These are phyloP conservation scores for Conticribra guillardii DNA, from an alignment of 108 stramenopile species.

Conservation along the genomic window DNA sequence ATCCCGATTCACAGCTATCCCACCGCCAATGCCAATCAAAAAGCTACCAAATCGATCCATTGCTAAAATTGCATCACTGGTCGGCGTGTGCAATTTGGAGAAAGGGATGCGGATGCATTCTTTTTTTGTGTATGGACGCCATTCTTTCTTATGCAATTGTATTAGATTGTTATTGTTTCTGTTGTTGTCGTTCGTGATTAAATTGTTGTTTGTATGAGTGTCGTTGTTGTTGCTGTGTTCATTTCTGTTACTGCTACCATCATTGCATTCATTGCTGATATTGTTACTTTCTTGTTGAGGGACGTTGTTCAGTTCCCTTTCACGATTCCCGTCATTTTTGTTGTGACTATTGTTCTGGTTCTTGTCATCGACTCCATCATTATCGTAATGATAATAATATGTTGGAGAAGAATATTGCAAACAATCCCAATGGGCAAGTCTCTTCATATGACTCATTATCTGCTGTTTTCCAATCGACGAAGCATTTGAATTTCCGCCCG, in stretches of 20 bases:
- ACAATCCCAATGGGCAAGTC: constrained; percentile 10
- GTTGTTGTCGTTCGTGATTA: background rate
- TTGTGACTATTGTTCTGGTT: too few relatives aligned
- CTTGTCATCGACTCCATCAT: background rate
- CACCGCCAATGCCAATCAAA: constrained; percentile 41
- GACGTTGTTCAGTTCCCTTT: too few relatives aligned
- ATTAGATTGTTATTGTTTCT: background rate
- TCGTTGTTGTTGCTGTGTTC: too few relatives aligned
- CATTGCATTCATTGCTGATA: too few relatives aligned
- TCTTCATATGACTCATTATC: constrained; percentile 1
- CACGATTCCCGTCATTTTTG: too few relatives aligned
- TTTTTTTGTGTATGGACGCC: constrained; percentile 36
- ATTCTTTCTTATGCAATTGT: constrained; percentile 20
- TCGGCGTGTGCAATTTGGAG: constrained; percentile 37
- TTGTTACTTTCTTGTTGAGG: too few relatives aligned
- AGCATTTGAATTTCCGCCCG: background rate
- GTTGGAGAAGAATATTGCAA: constrained; percentile 23
- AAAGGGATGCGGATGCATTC: constrained; percentile 25
- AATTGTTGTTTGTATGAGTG: too few relatives aligned
- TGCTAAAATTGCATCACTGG: constrained; percentile 42
- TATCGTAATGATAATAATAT: constrained; percentile 2
- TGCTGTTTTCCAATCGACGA: background rate
- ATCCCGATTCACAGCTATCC: background rate
- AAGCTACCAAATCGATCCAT: constrained; percentile 40
- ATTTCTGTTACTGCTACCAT: too few relatives aligned